Evolutionary conservation across 345 rosid genomes (phyloP), one percentile per base, ranked within the genome.

Genomic region (Corymbia maculata): DNA sequence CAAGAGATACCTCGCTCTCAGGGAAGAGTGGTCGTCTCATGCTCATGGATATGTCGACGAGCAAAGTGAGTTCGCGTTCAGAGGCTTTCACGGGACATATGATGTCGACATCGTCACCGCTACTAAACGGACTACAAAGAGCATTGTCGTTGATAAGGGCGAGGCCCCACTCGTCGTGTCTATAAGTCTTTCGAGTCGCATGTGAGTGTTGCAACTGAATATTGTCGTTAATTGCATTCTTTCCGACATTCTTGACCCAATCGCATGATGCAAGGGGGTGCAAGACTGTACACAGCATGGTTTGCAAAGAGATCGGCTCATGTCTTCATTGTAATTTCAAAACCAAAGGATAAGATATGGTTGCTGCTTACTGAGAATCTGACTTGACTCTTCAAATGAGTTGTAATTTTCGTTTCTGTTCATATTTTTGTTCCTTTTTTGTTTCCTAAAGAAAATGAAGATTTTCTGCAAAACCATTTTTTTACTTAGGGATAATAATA

Each of bases 1-100:
- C 86, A 95, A 92, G 90, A 93, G 97, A 86, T 93, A 92, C 90
- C 95, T 95, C 85, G 91, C 93, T 61, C 96, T 98, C 13, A 95
- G 94, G 90, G 88, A 93, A 5, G 99, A 97, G 87, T 98, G 99
- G 99, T 86, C 95, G 85, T 88, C 95, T 88, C 93, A 50, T 85
- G 90, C 92, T 66, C 95, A 87, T 4, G 98, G 97, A 13, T 91
- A 51, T 16, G 59, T 94, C 32, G 93, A 96, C 86, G 97, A 89
- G 49, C 93, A 91, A 88, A 97, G 94, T 79, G 93, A 93, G 45
- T 92, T 95, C 30, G 45, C 66, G n/a, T 98, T 97, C 36, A 94
- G 98, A 91, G 99, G 99, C 57, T 97, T 94, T 52, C 97, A 96
- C 89, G 99, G 99, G 87, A 90, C 92, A 24, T 98, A 96, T 59